Base-by-base conservation (phyloP, 2,329 filamentous ascomycete species). In the Chaetomiaceae sp. region DNA sequence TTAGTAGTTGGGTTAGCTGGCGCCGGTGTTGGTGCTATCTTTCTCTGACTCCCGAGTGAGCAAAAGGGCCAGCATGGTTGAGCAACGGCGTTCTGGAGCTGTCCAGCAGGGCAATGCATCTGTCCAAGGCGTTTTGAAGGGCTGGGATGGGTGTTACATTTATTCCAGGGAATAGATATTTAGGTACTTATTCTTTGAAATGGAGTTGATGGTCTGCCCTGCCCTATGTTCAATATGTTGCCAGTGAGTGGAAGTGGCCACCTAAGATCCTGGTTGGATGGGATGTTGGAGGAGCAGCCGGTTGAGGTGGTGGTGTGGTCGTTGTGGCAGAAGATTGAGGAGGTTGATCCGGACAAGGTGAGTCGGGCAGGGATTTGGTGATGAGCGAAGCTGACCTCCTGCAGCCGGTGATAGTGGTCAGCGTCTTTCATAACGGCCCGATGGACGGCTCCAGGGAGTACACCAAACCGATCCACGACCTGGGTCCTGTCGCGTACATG, bases 381-480 rank as follows among this genome's bases (percentile, higher is more conserved):
- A 14, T 22, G 22, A 36, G 15, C 7, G 3, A 31, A 27, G 20
- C 27, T 31, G 3, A 31, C 9, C 8, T 11, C 3, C 27, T 12
- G 22, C n/a, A 57, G 55, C 55, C 55, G n/a, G 29, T 52, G 3
- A 51, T 58, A 1, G n/a, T 25, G 19, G 39, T 53, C 12, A 34
- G n/a, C 9, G 22, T 49, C 27, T 34, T 50, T 8, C 50, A 47
- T 31, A 59, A 69, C 11, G 70, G 71, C 27, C 72, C 73, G 1
- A 65, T 75, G 48, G 55, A 49, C 20, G 53, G 49, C 2, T 20
- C n/a, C 8, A n/a, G 19, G 8, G 9, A 11, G 25, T 74, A 75
- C 57, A 72, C 72, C 0, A 55, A 69, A 22, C 71, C 76, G 2
- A 77, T 79, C 63, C 62, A 66, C 40, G 66, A 68, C 23, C 64